These are phyloP conservation scores for Angophora floribunda DNA, from an alignment of 345 rosid genomes.

Conservation along the genomic window DNA sequence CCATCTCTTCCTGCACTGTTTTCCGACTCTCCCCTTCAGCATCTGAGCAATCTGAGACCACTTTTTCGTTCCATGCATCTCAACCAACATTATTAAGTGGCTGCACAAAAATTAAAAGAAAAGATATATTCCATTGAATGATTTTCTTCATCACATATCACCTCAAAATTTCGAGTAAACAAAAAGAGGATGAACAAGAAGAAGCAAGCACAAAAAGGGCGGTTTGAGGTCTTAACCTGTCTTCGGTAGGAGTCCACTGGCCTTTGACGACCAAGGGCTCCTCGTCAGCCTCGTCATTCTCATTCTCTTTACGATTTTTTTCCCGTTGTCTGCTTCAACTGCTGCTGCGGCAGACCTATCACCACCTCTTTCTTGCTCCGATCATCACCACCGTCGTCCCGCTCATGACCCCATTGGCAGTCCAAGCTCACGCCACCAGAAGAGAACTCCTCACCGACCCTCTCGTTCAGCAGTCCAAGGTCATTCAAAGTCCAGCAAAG, in stretches of 20 bases:
- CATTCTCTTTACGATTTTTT: too few species aligned
- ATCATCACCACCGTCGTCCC: not conserved
- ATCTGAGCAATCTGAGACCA: constrained; percentile 58
- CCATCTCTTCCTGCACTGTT: constrained; percentile 84
- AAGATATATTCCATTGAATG: not conserved
- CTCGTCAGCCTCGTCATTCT: too few species aligned
- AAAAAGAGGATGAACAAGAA: too few species aligned
- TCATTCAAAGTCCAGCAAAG: not conserved
- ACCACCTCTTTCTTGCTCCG: too few species aligned
- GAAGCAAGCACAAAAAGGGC: too few species aligned
- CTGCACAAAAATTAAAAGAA: constrained; percentile 1
- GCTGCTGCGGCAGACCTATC: too few species aligned
- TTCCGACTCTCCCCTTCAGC: constrained; percentile 53
- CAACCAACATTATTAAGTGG: constrained; percentile 31
- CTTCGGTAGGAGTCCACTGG: too few species aligned
- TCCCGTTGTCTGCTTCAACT: too few species aligned
- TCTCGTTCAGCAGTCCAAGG: not conserved
- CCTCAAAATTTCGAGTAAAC: too few species aligned
- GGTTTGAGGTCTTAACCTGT: too few species aligned
- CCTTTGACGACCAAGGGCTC: too few species aligned
- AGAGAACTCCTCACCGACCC: not conserved
- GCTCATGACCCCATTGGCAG: not conserved
- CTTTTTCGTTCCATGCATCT: constrained; percentile 34
- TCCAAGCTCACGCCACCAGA: not conserved
- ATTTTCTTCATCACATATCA: too few species aligned